Evolutionary conservation across 768 basidiomycete species (phyloP), one percentile per base, ranked within the genome.

Genomic region (Mycena galericulata): DNA sequence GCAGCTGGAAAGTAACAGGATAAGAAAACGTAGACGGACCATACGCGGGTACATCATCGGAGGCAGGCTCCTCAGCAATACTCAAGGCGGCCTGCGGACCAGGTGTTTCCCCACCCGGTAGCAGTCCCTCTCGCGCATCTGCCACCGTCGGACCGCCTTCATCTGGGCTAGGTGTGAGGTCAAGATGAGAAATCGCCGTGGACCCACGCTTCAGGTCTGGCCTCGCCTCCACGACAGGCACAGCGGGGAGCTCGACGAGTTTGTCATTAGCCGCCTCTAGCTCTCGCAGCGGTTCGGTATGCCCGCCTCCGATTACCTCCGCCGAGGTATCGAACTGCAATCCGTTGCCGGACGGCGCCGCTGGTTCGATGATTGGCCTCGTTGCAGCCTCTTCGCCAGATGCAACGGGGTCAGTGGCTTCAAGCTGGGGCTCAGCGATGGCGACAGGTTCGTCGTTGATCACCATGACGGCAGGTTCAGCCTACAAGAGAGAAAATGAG

Each of bases 171-270:
- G 68, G 63, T 3, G 64, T 61, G 51, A 67, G 65, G 46, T 64
- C 69, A 22, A 66, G 61, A 40, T 72, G 69, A 38, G 67, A 68
- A 8, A 72, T 63, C 26, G 36, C 58, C 15, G 73, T 69, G 22
- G 47, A 32, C 4, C 65, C 67, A 32, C 61, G 66, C 5, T 51
- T 54, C 11, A 70, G 32, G 4, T 67, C 67, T 17, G 73, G 67
- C n/a, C 49, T 62, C 41, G 50, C 41, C 27, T 74, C 73, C 26
- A 74, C 73, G 40, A 72, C 65, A 20, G 73, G 73, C 29, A 74
- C 71, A 14, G 65, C 68, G 5, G 67, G 60, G 30, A 74, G 47
- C 30, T 65, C 62, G 24, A 69, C 65, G 4, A 65, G 43, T 14
- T 38, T 46, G 20, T 71, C 58, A 47, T 71, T 71, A 15, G 47